phyloP scores from a whole-genome alignment of 768 basidiomycete genomes.

The Pleurotus cornucopiae region DNA sequence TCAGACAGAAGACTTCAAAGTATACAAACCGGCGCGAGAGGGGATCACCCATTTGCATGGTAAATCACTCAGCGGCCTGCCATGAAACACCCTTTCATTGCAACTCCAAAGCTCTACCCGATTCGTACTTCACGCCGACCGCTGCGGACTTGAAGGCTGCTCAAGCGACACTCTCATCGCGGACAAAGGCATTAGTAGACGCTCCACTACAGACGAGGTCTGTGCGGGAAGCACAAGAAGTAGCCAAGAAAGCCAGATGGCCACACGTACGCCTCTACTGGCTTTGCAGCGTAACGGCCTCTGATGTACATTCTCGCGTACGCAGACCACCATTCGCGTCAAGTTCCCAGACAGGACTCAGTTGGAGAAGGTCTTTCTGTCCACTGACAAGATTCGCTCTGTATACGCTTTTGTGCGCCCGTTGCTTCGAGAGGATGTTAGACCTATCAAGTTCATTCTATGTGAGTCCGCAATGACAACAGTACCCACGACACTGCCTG shows the following conservation, averaged over 20 bases:
- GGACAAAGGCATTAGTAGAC: conserved; percentile 58
- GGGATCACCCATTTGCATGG: not conserved
- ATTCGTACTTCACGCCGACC: conserved; percentile 73
- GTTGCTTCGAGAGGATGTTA: conserved; percentile 68
- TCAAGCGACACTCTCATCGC: conserved; percentile 57
- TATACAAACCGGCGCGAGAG: conserved; percentile 17
- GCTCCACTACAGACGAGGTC: conserved; percentile 69
- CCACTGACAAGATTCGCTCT: conserved; percentile 72
- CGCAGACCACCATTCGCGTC: conserved; percentile 76
- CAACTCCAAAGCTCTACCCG: conserved; percentile 46
- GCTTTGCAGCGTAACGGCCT: not conserved
- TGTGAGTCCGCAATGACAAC: conserved; percentile 46
- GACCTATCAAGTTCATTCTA: conserved; percentile 77
- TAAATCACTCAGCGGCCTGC: not conserved
- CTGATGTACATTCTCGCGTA: conserved; percentile 2
- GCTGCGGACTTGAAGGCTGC: conserved; percentile 65
- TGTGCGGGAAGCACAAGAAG: conserved; percentile 57
- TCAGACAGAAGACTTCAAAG: conserved; percentile 18
- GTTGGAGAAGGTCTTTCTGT: conserved; percentile 75
- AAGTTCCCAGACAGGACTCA: conserved; percentile 79
- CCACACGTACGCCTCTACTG: conserved; percentile 49
- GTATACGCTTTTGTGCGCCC: conserved; percentile 83
- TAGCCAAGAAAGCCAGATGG: conserved; percentile 62
- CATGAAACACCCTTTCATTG: conserved; percentile 3
- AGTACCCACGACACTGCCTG: not conserved